phyloP scores from a whole-genome alignment of 768 basidiomycete genomes.

The Hericium erinaceus region DNA sequence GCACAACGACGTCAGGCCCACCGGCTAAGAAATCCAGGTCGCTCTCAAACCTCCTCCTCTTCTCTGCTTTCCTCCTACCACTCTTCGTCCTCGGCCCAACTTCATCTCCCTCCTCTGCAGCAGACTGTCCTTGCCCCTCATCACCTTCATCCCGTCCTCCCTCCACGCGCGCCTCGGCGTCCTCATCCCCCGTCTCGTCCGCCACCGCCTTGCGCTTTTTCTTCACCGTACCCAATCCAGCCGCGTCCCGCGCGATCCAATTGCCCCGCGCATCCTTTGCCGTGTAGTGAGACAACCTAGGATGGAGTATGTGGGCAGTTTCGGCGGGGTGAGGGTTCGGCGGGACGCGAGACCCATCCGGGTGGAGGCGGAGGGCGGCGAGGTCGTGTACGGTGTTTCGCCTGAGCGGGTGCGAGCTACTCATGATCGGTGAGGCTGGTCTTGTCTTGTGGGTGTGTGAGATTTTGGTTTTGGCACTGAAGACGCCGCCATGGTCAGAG shows the following conservation, averaged over 20 bases:
- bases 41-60: slow-evolving; percentile 3
- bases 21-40: slow-evolving; percentile 7
- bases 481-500: too few relatives aligned
- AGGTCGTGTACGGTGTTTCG: slow-evolving; percentile 50
- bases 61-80: slow-evolving; percentile 7
- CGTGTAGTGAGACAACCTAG: slow-evolving; percentile 26
- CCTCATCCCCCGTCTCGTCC: slow-evolving; percentile 15
- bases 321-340: slow-evolving; percentile 15
- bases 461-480: too few relatives aligned
- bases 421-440: background rate
- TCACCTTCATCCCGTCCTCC: slow-evolving; percentile 6
- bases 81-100: slow-evolving; percentile 17
- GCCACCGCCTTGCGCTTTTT: slow-evolving; percentile 13
- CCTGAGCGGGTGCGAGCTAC: background rate
- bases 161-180: background rate
- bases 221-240: slow-evolving; percentile 36
- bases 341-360: slow-evolving; percentile 53
- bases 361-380: slow-evolving; percentile 53
- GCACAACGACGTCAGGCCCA: background rate
- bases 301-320: slow-evolving; percentile 25
- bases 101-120: slow-evolving; percentile 7
- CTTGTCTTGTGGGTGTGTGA: too few relatives aligned
- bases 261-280: slow-evolving; percentile 44
- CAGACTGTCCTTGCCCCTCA: slow-evolving; percentile 15
- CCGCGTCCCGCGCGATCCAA: slow-evolving; percentile 62